These are phyloP conservation scores for Trichoderma gamsii DNA, from an alignment of 495 filamentous ascomycete genomes.

Conservation along the genomic window DNA sequence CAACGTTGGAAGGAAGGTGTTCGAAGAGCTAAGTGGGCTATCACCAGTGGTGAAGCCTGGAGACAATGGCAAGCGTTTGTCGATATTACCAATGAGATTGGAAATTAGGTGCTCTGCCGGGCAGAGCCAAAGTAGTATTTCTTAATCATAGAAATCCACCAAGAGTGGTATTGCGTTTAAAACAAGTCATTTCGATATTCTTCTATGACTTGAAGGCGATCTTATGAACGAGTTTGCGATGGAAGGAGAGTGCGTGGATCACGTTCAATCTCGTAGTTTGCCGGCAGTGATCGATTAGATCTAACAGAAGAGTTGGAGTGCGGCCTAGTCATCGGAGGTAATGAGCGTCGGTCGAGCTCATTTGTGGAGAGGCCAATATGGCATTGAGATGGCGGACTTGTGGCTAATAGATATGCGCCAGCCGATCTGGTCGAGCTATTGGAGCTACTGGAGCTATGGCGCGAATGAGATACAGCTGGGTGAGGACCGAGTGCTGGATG, in stretches of 20 bases:
- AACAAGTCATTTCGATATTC: background rate
- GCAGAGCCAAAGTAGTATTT: constrained; percentile 3
- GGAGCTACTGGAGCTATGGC: constrained; percentile 8
- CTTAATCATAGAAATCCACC: background rate
- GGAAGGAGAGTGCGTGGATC: background rate
- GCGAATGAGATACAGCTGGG: background rate
- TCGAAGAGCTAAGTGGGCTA: constrained; percentile 72
- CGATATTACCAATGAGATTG: constrained; percentile 42
- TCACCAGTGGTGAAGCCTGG: constrained; percentile 75
- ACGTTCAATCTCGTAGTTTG: background rate
- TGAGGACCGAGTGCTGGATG: constrained; percentile 14
- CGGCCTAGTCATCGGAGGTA: background rate
- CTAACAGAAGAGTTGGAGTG: background rate
- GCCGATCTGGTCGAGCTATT: constrained; percentile 17
- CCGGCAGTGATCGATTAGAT: background rate
- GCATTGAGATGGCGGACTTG: background rate
- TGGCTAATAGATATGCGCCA: background rate
- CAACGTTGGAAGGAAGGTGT: constrained; percentile 91
- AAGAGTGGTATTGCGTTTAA: background rate
- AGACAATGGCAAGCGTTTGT: constrained; percentile 66
- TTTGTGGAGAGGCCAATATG: background rate
- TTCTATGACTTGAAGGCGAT: background rate
- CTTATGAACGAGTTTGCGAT: background rate
- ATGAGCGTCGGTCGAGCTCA: background rate
- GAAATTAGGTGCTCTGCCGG: background rate